Conservation (phyloP, 2,329 filamentous ascomycete genomes). For the Verticillium tricorpus region DNA sequence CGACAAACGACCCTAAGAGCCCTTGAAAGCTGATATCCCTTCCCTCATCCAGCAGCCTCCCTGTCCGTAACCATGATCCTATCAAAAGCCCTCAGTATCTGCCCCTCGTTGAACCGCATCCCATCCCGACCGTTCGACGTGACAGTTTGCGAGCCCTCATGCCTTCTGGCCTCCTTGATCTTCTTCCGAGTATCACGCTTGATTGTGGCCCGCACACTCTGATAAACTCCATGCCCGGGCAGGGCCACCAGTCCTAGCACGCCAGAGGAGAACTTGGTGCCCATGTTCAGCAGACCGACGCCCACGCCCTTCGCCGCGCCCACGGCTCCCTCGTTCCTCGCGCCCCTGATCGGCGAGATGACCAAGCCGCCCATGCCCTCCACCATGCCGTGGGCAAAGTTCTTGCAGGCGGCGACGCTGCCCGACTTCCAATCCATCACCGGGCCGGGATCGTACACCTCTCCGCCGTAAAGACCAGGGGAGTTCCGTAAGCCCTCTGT, state of each 20-base stretch:
- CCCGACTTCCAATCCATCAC: slow-evolving; percentile 42
- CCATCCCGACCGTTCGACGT: no score
- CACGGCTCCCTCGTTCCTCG: slow-evolving; percentile 30
- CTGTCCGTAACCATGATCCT: no score
- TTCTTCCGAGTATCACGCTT: slow-evolving; percentile 4
- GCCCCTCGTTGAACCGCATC: no score
- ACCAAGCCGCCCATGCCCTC: slow-evolving; percentile 41
- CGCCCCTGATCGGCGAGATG: slow-evolving; percentile 34
- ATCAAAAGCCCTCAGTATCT: no score
- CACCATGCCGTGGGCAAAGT: slow-evolving; percentile 35
- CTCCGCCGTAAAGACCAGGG: slow-evolving; percentile 45
- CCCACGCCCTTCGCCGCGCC: slow-evolving; percentile 36
- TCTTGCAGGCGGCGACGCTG: slow-evolving; percentile 35
- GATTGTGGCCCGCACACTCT: slow-evolving; percentile 6
- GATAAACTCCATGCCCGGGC: slow-evolving; percentile 10
- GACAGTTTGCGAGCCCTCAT: no score
- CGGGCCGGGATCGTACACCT: slow-evolving; percentile 27
- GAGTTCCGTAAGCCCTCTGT: slow-evolving; percentile 48
- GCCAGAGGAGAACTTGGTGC: slow-evolving; percentile 12
- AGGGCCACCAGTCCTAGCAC: slow-evolving; percentile 14
- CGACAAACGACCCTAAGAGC: no score
- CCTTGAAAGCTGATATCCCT: no score
- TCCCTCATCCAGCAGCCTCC: no score
- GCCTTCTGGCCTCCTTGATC: background rate
- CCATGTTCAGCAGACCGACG: slow-evolving; percentile 28